Evolutionary conservation across 2,329 filamentous ascomycete species (phyloP).

Genomic region (Arachnopeziza araneosa): DNA sequence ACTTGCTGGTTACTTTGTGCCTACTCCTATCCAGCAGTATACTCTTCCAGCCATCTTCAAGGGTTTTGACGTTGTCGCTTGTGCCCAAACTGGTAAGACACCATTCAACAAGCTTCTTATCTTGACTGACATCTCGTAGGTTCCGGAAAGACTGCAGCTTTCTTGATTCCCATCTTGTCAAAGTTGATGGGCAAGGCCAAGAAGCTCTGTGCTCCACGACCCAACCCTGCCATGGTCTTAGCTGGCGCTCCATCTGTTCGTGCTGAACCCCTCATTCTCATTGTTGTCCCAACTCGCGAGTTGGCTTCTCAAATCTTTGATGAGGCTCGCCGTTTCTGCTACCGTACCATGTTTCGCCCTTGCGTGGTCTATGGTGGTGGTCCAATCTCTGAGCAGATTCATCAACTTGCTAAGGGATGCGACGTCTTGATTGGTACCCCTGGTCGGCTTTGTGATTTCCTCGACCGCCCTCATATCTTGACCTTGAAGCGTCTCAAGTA

Average conservation of each 20-base stretch:
- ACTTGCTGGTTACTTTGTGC: conserved; percentile 62
- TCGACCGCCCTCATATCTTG: conserved; percentile 62
- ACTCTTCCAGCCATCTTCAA: conserved; percentile 72
- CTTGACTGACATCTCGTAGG: conserved; percentile 45
- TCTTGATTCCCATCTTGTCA: conserved; percentile 81
- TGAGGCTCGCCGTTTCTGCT: conserved; percentile 86
- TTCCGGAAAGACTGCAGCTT: conserved; percentile 93
- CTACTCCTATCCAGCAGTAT: conserved; percentile 86
- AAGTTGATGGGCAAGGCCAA: conserved; percentile 94
- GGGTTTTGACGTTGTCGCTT: conserved; percentile 77
- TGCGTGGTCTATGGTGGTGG: conserved; percentile 85
- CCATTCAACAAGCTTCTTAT: not conserved
- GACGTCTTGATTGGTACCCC: conserved; percentile 86
- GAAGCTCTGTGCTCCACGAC: conserved; percentile 74
- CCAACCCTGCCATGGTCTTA: conserved; percentile 54
- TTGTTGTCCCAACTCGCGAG: conserved; percentile 84
- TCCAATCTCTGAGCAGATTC: conserved; percentile 61
- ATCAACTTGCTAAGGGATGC: conserved; percentile 75
- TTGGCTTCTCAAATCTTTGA: conserved; percentile 93
- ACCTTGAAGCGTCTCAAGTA: conserved; percentile 73
- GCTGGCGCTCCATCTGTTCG: conserved; percentile 46
- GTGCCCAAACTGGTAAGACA: conserved; percentile 84
- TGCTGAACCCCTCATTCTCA: conserved; percentile 82
- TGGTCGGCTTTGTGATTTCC: conserved; percentile 80
- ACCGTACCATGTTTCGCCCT: conserved; percentile 89